phyloP scores from a whole-genome alignment of 192 early-diverging fungal genomes.

The Coemansia sp. region DNA sequence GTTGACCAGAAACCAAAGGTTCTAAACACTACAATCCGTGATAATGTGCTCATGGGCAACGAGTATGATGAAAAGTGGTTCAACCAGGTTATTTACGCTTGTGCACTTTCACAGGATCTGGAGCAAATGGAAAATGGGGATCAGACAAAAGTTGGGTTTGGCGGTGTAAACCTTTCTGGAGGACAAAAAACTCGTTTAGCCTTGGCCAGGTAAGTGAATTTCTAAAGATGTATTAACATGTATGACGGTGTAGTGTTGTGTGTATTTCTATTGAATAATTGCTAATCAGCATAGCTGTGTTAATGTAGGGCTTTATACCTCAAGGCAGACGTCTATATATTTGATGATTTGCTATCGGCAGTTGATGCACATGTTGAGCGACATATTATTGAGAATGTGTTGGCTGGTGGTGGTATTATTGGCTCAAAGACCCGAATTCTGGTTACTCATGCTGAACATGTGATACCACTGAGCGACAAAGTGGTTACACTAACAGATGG shows the following conservation, averaged over 20 bases:
- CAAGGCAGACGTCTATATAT: constrained; percentile 61
- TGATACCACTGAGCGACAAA: constrained; percentile 25
- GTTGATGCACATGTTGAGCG: constrained; percentile 64
- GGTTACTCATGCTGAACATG: constrained; percentile 44
- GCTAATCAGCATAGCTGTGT: constrained; percentile 11
- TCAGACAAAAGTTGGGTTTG: constrained; percentile 57
- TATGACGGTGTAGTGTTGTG: neutral
- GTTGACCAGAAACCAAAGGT: constrained; percentile 48
- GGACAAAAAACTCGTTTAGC: constrained; percentile 66
- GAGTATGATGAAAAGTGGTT: constrained; percentile 35
- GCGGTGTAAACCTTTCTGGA: constrained; percentile 60
- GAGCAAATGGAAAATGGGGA: constrained; percentile 22
- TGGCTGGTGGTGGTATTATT: constrained; percentile 35
- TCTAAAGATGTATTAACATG: neutral
- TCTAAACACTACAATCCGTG: constrained; percentile 43
- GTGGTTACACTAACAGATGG: constrained; percentile 24
- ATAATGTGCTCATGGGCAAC: constrained; percentile 48
- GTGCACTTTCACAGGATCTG: constrained; percentile 35
- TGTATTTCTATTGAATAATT: neutral
- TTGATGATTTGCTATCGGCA: constrained; percentile 72
- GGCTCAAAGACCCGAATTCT: constrained; percentile 48
- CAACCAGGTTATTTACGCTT: constrained; percentile 22
- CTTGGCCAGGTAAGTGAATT: constrained; percentile 51
- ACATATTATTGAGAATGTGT: constrained; percentile 55
- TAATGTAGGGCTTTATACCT: constrained; percentile 58